A percentile compares a stretch with the other conserved stretches of the same genome.
Evolutionary conservation across 83 land plant genomes (phyloP).

Genomic region (Isoetes engelmannii): DNA sequence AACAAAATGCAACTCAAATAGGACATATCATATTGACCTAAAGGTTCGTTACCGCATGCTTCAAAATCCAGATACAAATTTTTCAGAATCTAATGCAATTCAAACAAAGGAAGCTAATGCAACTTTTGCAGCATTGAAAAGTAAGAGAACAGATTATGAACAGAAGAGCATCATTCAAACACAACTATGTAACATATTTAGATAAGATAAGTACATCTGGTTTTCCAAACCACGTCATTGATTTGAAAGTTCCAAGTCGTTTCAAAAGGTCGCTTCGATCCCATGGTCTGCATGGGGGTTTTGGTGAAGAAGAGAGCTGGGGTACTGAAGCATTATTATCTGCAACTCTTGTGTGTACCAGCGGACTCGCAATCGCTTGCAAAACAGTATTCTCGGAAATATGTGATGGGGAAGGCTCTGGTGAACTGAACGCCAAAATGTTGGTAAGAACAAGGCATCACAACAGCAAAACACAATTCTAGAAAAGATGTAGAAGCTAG

Average conservation of each 20-base stretch:
- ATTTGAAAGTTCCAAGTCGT: slow-evolving; percentile 75
- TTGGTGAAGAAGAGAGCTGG: slow-evolving; percentile 17
- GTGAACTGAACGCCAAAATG: too few species aligned
- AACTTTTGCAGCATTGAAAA: not conserved
- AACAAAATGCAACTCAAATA: not conserved
- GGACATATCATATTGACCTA: too few species aligned
- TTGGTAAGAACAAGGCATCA: too few species aligned
- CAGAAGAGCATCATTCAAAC: not conserved
- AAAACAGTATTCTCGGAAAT: too few species aligned
- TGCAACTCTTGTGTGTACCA: too few species aligned
- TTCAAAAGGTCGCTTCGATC: slow-evolving; percentile 81
- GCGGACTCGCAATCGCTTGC: too few species aligned
- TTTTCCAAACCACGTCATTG: slow-evolving; percentile 69
- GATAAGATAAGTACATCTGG: slow-evolving; percentile 51
- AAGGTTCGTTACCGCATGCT: too few species aligned
- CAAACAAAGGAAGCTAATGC: not conserved
- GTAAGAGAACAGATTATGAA: not conserved
- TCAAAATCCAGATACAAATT: too few species aligned
- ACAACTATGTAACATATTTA: not conserved
- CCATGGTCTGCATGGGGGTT: slow-evolving; percentile 83
- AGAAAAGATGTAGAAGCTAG: too few species aligned
- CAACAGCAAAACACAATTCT: too few species aligned
- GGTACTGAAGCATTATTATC: too few species aligned
- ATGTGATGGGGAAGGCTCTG: too few species aligned
- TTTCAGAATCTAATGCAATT: not conserved